phyloP scores from a whole-genome alignment of 1,284 basidiomycete species.

The Naganishia liquefaciens region DNA sequence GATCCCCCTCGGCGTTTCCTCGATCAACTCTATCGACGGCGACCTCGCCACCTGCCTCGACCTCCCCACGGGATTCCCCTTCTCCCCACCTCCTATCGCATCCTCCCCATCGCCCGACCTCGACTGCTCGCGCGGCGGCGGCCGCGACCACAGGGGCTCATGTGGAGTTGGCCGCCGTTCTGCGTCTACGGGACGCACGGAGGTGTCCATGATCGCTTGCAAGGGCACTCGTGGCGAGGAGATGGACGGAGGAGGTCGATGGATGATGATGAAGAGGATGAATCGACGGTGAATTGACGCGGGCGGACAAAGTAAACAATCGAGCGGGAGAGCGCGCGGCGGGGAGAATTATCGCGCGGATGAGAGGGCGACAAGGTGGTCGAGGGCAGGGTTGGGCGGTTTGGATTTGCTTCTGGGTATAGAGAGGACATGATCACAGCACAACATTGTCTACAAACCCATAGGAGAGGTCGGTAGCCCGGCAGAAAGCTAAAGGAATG shows the following conservation, averaged over 20 bases:
- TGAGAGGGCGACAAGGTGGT: too few species aligned
- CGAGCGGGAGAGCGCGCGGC: not conserved
- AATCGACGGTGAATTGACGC: not conserved
- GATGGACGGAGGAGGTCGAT: not conserved
- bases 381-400: too few species aligned
- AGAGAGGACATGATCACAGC: too few species aligned
- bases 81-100: not conserved
- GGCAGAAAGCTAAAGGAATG: too few species aligned
- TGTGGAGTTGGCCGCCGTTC: not conserved
- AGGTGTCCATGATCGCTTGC: not conserved
- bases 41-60: not conserved
- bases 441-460: too few species aligned
- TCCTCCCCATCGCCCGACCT: not conserved
- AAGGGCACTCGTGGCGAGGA: too few species aligned
- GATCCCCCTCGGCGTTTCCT: not conserved
- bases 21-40: slow-evolving; percentile 1
- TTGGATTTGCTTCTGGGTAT: too few species aligned
- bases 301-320: slow-evolving; percentile 6
- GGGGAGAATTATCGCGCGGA: too few species aligned
- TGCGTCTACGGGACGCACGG: not conserved
- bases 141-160: not conserved
- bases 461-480: too few species aligned
- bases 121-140: not conserved
- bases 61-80: not conserved
- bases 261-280: not conserved